Base-by-base conservation (phyloP, 371 early-diverging fungal genomes). In the Smittium culicis region DNA sequence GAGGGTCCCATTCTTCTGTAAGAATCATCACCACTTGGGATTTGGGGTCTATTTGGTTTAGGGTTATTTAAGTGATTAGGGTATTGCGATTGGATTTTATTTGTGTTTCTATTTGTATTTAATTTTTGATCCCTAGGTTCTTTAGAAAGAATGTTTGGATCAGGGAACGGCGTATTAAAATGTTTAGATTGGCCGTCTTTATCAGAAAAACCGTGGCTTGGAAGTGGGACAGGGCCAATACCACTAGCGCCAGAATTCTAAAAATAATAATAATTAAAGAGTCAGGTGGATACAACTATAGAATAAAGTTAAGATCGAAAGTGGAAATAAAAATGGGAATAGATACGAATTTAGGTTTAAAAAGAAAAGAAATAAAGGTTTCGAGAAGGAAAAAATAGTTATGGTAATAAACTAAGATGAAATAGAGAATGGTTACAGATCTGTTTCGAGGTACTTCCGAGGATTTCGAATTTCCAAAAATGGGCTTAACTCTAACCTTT, bases 221-320 rank as follows among this genome's bases (percentile, higher is more conserved):
- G 65, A 35, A 64, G 34, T 35, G 65, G 65, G 1, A 64, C 65
- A 25, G 65, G 65, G 17, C 65, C 35, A 25, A 54, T 35, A 24
- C 16, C 34, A 17, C 24, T 34, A 45, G 16, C 32, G 16, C 34
- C 65, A 14, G 30, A 34, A 54, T 34, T 30, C 62, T 62, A 62
- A 2, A 62, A 20, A 34, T 14, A 32, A 31, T 25, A 28, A 28
- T 62, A 34, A 34, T 62, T 62, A 5, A 62, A 34, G 35, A 34
- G 11, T 35, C 25, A 62, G 24, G 35, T 5, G 25, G 34, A 62
- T 34, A 16, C n/a, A n/a, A n/a, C n/a, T n/a, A n/a, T n/a, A n/a
- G n/a, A n/a, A n/a, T n/a, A n/a, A n/a, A n/a, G n/a, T n/a, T 5
- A 45, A 20, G 20, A 34, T 33, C 5, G 60, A 60, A 11, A 34